Percentiles rank a stretch among this genome's conserved stretches.
These are phyloP conservation scores for Epichloe coenophiala DNA, from an alignment of 2,329 filamentous ascomycete species.

Conservation along the genomic window DNA sequence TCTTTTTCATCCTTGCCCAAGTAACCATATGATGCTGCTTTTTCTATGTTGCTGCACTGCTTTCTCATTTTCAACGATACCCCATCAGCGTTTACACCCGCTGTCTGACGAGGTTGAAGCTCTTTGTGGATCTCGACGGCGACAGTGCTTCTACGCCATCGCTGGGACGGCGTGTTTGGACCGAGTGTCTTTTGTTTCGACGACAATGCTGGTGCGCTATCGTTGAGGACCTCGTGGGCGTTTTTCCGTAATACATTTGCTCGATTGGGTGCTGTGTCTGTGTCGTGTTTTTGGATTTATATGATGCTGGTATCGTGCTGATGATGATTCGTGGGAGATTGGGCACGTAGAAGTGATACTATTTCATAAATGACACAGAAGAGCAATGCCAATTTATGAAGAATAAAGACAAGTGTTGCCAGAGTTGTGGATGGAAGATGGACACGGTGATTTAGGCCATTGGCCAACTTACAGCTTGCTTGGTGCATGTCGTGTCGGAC, in stretches of 20 bases:
- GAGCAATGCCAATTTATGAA: no score
- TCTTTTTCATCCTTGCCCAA: neutral
- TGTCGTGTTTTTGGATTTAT: neutral
- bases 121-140: slow-evolving; percentile 29
- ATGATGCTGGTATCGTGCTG: neutral
- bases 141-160: slow-evolving; percentile 44
- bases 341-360: no score
- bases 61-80: slow-evolving; percentile 25
- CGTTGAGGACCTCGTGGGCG: slow-evolving; percentile 35
- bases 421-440: no score
- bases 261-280: neutral
- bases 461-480: no score
- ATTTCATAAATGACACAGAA: no score
- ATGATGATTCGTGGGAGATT: neutral
- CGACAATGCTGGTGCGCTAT: slow-evolving; percentile 45
- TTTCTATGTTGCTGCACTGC: slow-evolving; percentile 10
- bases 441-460: no score
- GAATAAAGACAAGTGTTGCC: no score
- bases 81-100: slow-evolving; percentile 32
- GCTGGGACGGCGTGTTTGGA: slow-evolving; percentile 39
- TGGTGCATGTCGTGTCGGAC: neutral
- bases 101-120: slow-evolving; percentile 26
- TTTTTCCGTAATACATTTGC: slow-evolving; percentile 12
- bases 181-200: slow-evolving; percentile 23
- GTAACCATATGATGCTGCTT: slow-evolving; percentile 3